Conservation (phyloP, 768 basidiomycete genomes). For the Albatrellus ellisii region DNA sequence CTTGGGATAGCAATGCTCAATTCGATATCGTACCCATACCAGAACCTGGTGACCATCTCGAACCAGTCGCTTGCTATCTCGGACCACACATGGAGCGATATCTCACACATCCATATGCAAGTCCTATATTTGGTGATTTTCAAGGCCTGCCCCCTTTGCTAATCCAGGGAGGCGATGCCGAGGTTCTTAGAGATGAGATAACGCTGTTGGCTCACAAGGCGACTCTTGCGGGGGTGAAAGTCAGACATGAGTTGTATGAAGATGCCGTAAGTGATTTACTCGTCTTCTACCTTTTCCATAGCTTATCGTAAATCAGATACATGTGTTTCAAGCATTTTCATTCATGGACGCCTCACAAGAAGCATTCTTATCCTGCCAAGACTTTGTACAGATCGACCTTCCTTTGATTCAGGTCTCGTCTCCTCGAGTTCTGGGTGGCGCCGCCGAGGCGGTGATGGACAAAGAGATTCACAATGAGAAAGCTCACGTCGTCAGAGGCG, state of each 20-base stretch:
- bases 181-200: slow-evolving; percentile 91
- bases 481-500: slow-evolving; percentile 57
- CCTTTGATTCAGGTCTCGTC: slow-evolving; percentile 36
- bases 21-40: slow-evolving; percentile 76
- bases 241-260: slow-evolving; percentile 80
- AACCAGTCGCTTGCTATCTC: slow-evolving; percentile 90
- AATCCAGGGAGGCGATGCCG: slow-evolving; percentile 87
- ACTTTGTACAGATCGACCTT: slow-evolving; percentile 52
- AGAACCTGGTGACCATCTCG: slow-evolving; percentile 65
- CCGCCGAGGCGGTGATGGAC: slow-evolving; percentile 48
- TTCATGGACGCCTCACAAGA: slow-evolving; percentile 56
- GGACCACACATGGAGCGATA: slow-evolving; percentile 71
- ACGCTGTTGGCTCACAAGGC: slow-evolving; percentile 91
- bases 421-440: slow-evolving; percentile 37
- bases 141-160: slow-evolving; percentile 78
- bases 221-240: slow-evolving; percentile 68
- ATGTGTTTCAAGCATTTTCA: slow-evolving; percentile 85
- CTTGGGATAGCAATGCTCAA: slow-evolving; percentile 89
- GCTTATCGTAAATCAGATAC: slow-evolving; percentile 35
- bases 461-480: slow-evolving; percentile 58
- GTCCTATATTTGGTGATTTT: slow-evolving; percentile 87
- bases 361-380: slow-evolving; percentile 56
- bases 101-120: slow-evolving; percentile 92
- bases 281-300: not conserved
- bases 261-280: slow-evolving; percentile 53